Conservation (phyloP, 371 early-diverging fungal genomes). For the Mucor piriformis region DNA sequence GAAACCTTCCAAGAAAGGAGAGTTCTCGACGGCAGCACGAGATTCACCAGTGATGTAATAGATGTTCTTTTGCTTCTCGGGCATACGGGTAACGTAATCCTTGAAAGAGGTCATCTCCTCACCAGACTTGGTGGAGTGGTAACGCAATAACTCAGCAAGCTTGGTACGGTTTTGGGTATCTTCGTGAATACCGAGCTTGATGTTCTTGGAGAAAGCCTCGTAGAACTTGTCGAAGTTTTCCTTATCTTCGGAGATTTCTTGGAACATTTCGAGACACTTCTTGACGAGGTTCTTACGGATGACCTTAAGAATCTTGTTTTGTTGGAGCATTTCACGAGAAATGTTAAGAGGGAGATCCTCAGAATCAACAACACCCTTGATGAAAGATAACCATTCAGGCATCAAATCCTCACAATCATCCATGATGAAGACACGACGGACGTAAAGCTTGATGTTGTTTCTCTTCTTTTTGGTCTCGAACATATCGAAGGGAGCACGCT, state of each 20-base stretch:
- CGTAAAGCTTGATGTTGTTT: conserved; percentile 84
- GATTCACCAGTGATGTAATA: conserved; percentile 99
- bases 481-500: conserved; percentile 68
- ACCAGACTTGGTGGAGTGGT: conserved; percentile 69
- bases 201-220: conserved; percentile 67
- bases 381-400: conserved; percentile 64
- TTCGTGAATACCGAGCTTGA: conserved; percentile 84
- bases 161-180: conserved; percentile 66
- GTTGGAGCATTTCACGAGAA: conserved; percentile 89
- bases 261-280: conserved; percentile 83
- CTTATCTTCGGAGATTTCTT: conserved; percentile 67
- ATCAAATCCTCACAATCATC: conserved; percentile 76
- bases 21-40: conserved; percentile 92
- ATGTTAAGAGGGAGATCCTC: conserved; percentile 91
- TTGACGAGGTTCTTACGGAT: conserved; percentile 81
- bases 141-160: conserved; percentile 77
- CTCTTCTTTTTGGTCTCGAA: conserved; percentile 69
- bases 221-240: conserved; percentile 77
- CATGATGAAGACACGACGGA: conserved; percentile 88
- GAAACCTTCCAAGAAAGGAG: conserved; percentile 98
- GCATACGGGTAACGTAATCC: conserved; percentile 83
- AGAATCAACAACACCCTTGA: conserved; percentile 82
- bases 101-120: conserved; percentile 69
- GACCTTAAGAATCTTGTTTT: conserved; percentile 74
- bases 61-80: conserved; percentile 83